Evolutionary conservation across 1,284 basidiomycete genomes (phyloP), one percentile per base, ranked within the genome.

Genomic region (Microbotryum saponariae): DNA sequence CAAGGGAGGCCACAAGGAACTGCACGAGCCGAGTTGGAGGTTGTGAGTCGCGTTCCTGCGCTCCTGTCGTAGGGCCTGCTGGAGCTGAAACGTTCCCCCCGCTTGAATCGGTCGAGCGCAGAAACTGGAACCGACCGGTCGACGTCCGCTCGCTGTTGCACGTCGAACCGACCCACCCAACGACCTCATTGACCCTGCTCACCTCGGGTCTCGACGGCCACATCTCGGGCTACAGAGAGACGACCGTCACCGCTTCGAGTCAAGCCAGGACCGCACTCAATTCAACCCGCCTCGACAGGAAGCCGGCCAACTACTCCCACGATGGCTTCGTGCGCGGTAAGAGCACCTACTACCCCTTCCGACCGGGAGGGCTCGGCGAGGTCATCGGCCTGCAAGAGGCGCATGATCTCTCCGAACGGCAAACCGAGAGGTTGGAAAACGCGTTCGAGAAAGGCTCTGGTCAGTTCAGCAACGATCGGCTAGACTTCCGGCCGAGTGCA

Each of bases 241-340:
- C 85, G 50, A 58, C 76, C 12, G 72, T 76, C 0, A 75, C 83
- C 74, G 37, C 37, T 1, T 42, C 37, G 37, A 69, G 75, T 77
- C 66, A 76, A 74, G 73, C 75, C 3, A 75, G 70, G 79, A 84
- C 69, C 82, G 87, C 68, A 3, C 77, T 87, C 6, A 87, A 85
- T 3, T 91, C 89, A 20, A 90, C 88, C 9, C 88, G 89, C 14
- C 79, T 94, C 64, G 83, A 86, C 62, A 83, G 92, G 61, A 87
- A 88, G 10, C 91, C 91, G 5, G 89, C 84, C 8, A 81, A 85
- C 1, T 68, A 70, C 59, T 61, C 66, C 6, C 80, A 79, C 52
- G 82, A 82, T 66, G 87, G 84, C 66, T 97, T 97, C 76, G 91
- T 97, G 9, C 80, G 92, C 62, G 93, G 93, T 54, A 96, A 93